These are phyloP conservation scores for Daldinia loculata DNA, from an alignment of 495 filamentous ascomycete genomes.

Conservation along the genomic window DNA sequence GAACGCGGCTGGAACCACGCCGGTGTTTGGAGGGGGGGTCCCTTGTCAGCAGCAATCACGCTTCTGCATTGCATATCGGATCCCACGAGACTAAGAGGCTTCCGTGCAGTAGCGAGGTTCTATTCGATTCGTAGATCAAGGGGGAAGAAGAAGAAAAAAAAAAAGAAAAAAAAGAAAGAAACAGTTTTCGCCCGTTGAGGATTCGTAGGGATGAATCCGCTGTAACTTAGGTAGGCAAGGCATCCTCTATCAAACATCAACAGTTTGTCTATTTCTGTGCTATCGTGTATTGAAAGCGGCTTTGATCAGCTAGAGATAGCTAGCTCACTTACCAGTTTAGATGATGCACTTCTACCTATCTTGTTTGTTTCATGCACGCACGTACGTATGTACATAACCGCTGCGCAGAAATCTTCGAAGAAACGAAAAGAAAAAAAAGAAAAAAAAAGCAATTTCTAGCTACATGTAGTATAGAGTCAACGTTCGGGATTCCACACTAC, in stretches of 20 bases:
- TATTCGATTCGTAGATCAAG: constrained; percentile 29
- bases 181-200: not conserved
- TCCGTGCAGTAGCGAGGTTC: constrained; percentile 38
- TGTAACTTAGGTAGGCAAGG: not conserved
- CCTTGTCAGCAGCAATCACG: constrained; percentile 22
- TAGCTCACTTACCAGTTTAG: not conserved
- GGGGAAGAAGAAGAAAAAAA: not conserved
- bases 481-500: not conserved
- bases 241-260: no score
- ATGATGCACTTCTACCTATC: constrained; percentile 1
- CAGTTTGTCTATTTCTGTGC: no score
- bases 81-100: constrained; percentile 33
- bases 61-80: constrained; percentile 18
- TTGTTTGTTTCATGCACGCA: constrained; percentile 9
- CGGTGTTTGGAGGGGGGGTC: constrained; percentile 7
- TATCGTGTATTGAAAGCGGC: no score
- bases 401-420: constrained; percentile 14
- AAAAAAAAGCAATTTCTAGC: not conserved
- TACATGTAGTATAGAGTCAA: not conserved
- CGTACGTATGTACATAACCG: constrained; percentile 15
- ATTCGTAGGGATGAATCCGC: not conserved
- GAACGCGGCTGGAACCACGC: constrained; percentile 18
- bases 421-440: no score
- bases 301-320: no score
- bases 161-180: not conserved